Percentiles rank a stretch among this genome's conserved stretches.
These are phyloP conservation scores for Chytriomyces confervae DNA, from an alignment of 192 early-diverging fungal genomes.

Conservation along the genomic window DNA sequence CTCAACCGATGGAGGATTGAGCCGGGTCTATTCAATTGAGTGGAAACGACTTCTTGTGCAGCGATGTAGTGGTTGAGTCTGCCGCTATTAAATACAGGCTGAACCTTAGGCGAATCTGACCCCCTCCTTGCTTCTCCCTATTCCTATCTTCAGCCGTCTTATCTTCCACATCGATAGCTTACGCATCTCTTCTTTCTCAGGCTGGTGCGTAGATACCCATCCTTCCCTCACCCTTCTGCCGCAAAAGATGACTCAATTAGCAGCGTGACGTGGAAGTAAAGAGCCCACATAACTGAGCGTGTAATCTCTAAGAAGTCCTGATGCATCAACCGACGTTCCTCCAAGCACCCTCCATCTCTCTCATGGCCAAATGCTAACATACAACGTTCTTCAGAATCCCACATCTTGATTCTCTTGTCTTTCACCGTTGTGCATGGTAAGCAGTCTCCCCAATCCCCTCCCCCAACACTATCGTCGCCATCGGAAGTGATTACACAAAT, in stretches of 20 bases:
- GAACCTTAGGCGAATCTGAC: background rate
- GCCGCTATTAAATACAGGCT: background rate
- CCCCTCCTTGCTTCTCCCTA: background rate
- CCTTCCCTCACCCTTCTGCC: background rate
- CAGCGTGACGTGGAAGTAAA: conserved; percentile 5
- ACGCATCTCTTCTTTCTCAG: background rate
- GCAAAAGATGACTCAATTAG: background rate
- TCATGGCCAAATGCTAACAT: too few relatives aligned
- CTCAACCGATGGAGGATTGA: too few relatives aligned
- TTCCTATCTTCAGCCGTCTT: background rate
- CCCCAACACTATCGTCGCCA: background rate
- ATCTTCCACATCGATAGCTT: background rate
- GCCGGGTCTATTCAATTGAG: too few relatives aligned
- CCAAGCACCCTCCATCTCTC: too few relatives aligned
- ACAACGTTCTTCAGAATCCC: too few relatives aligned
- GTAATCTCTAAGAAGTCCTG: conserved; percentile 6
- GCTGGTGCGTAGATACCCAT: background rate
- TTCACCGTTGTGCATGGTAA: too few relatives aligned
- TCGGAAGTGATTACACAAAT: background rate
- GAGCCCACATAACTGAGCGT: background rate
- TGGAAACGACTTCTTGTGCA: too few relatives aligned
- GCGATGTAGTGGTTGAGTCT: too few relatives aligned
- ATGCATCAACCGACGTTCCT: background rate
- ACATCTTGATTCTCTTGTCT: too few relatives aligned
- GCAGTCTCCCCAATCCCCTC: background rate